A percentile compares a stretch with the other conserved stretches of the same genome.
These are phyloP conservation scores for Oryza punctata DNA, from an alignment of 176 grass and related monocot species.

Conservation along the genomic window DNA sequence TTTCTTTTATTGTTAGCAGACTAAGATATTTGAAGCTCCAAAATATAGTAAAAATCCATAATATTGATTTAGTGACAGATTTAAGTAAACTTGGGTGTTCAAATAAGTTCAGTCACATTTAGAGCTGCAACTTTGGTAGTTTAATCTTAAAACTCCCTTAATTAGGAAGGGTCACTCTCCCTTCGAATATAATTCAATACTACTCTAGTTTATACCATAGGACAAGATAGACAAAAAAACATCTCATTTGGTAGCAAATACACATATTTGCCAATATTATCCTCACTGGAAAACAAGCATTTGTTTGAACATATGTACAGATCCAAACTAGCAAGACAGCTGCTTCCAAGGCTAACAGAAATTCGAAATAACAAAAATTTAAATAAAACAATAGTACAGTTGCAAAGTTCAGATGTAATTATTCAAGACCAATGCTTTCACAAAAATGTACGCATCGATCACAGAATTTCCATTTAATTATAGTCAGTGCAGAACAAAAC, in stretches of 20 bases:
- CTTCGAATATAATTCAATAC: background rate
- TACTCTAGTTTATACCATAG: no score
- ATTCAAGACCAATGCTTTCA: background rate
- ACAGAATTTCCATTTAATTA: background rate
- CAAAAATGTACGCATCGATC: background rate
- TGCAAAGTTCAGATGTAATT: background rate
- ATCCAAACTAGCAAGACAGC: background rate
- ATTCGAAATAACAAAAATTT: background rate
- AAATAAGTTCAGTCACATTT: no score
- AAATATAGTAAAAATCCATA: slow-evolving; percentile 3
- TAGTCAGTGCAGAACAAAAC: background rate
- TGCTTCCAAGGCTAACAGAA: background rate
- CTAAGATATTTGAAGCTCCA: background rate
- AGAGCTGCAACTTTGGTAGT: slow-evolving; percentile 1
- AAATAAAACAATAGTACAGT: background rate
- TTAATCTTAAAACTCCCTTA: background rate
- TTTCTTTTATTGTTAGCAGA: slow-evolving; percentile 28
- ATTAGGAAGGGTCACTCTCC: background rate
- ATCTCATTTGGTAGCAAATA: background rate
- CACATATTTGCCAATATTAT: background rate
- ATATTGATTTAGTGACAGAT: background rate
- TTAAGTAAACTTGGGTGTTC: background rate
- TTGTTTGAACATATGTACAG: background rate
- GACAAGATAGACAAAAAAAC: no score
- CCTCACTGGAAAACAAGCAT: background rate